These are phyloP conservation scores for Mariannaea sp. DNA, from an alignment of 2,329 filamentous ascomycete species.

Conservation along the genomic window DNA sequence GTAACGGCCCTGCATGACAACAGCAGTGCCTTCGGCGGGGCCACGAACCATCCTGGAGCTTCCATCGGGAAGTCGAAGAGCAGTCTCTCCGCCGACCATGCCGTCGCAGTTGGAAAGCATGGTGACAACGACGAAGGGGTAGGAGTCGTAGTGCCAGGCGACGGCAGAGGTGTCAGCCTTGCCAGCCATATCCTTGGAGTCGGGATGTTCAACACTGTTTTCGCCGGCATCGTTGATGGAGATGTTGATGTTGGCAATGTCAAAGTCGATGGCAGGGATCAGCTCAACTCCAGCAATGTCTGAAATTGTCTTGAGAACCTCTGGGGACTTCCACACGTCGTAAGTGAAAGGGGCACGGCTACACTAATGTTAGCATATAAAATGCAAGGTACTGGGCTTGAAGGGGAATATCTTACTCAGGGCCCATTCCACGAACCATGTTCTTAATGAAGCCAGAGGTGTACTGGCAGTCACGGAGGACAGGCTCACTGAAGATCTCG, in stretches of 20 bases:
- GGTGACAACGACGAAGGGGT: conserved; percentile 68
- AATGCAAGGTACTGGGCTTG: neutral
- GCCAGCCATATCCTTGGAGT: neutral
- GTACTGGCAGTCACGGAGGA: conserved; percentile 60
- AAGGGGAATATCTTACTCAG: conserved; percentile 49
- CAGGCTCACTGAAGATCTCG: conserved; percentile 62
- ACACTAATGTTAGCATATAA: neutral
- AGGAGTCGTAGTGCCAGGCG: conserved; percentile 67
- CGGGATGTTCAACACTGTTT: conserved; percentile 33
- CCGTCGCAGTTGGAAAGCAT: conserved; percentile 67
- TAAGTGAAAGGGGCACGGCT: conserved; percentile 66
- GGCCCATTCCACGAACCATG: conserved; percentile 54
- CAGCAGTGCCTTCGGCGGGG: conserved; percentile 59
- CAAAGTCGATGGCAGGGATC: conserved; percentile 57
- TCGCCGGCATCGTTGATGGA: conserved; percentile 51
- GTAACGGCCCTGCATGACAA: conserved; percentile 68
- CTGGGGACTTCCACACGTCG: conserved; percentile 50
- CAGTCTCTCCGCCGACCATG: conserved; percentile 70
- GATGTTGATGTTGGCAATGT: conserved; percentile 60
- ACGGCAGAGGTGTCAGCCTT: conserved; percentile 58
- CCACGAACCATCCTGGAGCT: conserved; percentile 61
- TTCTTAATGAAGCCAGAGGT: conserved; percentile 53
- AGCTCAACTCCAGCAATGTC: conserved; percentile 60
- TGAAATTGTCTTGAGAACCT: conserved; percentile 53
- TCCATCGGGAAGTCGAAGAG: conserved; percentile 55